Conservation (phyloP, 2,329 filamentous ascomycete genomes). For the Fusarium sp. region DNA sequence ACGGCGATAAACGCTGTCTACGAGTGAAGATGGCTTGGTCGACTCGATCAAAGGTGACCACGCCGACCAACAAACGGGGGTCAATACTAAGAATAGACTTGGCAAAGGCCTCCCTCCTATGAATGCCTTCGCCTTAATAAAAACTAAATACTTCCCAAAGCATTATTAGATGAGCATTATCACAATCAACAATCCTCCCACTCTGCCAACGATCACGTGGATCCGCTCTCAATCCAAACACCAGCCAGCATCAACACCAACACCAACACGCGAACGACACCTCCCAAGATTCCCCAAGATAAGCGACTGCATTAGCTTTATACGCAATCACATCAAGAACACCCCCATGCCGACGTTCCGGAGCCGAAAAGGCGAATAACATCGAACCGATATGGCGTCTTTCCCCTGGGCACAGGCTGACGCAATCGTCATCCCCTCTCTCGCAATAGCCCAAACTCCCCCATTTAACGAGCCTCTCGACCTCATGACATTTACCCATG, state of each 20-base stretch:
- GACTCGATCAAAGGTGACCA: background rate
- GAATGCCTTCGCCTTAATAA: background rate
- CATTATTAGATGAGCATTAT: background rate
- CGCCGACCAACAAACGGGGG: background rate
- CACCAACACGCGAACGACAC: background rate
- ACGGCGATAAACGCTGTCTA: background rate
- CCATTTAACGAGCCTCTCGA: constrained; percentile 10
- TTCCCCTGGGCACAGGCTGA: constrained; percentile 13
- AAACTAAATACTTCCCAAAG: background rate
- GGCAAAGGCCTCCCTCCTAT: no score
- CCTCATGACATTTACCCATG: constrained; percentile 1
- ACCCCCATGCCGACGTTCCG: background rate
- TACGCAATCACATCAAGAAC: background rate
- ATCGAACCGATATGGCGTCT: background rate
- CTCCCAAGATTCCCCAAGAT: background rate
- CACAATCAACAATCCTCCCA: background rate
- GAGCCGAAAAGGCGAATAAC: background rate
- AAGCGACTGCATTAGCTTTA: background rate
- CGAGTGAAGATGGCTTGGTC: background rate
- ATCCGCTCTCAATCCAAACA: background rate
- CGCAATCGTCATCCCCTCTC: constrained; percentile 28
- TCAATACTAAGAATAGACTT: background rate
- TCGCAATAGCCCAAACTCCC: constrained; percentile 16
- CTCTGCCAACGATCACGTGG: background rate
- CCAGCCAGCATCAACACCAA: background rate